These are phyloP conservation scores for Acanthamoeba royreba DNA, from an alignment of 208 protist species.

Conservation along the genomic window DNA sequence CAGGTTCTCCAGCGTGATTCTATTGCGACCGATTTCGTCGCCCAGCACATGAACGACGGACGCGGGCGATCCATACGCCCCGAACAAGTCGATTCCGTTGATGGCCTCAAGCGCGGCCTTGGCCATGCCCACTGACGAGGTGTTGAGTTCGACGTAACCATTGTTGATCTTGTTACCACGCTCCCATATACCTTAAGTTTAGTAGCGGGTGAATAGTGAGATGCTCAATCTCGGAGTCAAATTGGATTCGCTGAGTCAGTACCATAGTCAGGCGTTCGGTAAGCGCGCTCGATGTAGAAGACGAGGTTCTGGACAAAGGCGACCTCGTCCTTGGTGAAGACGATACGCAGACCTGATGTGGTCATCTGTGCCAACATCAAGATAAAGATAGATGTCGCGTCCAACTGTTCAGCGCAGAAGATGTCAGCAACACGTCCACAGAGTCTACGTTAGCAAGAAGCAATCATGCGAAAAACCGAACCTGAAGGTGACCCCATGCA, in stretches of 20 bases:
- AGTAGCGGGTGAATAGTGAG: no score
- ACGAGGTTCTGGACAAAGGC: slow-evolving; percentile 63
- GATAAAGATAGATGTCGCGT: slow-evolving; percentile 58
- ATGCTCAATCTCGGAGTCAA: no score
- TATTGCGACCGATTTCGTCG: slow-evolving; percentile 53
- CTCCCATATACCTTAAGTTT: slow-evolving; percentile 63
- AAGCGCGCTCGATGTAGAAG: slow-evolving; percentile 64
- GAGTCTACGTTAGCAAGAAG: no score
- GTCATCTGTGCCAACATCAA: slow-evolving; percentile 66
- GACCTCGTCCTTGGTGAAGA: slow-evolving; percentile 58
- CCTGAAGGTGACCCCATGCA: slow-evolving; percentile 61
- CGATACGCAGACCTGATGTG: slow-evolving; percentile 52
- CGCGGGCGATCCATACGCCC: background rate
- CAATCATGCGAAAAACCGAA: no score
- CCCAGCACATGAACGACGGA: slow-evolving; percentile 59
- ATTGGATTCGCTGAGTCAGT: no score
- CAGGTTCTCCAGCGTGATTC: slow-evolving; percentile 35
- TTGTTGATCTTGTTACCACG: slow-evolving; percentile 64
- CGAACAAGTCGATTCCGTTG: slow-evolving; percentile 61
- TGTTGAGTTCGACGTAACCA: slow-evolving; percentile 57
- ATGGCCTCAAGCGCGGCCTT: slow-evolving; percentile 63
- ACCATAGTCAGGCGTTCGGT: slow-evolving; percentile 64
- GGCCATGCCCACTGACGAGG: slow-evolving; percentile 59
- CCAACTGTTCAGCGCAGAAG: no score
- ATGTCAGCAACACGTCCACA: no score